Evolutionary conservation across 345 rosid genomes (phyloP), one percentile per base, ranked within the genome.

Genomic region (Murraya koenigii): DNA sequence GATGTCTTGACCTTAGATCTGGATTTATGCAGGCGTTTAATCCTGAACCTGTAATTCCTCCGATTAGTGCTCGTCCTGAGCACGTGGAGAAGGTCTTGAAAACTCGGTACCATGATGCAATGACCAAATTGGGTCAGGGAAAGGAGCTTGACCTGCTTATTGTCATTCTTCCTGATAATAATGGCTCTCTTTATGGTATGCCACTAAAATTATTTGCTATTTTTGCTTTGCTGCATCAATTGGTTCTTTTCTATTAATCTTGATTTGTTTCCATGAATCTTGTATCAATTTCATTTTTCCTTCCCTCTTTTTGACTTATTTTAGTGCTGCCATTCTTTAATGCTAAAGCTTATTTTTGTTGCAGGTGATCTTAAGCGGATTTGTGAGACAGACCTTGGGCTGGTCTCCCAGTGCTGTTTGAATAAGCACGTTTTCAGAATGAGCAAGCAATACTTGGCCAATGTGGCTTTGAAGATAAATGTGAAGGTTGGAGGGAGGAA

Each of bases 401-500:
- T 94, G 59, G 98, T 97, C 60, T 94, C 98, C 36, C 99, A 97
- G 79, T 97, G 99, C 86, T 97, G 99, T 74, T 85, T 97, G 85
- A 91, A 93, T 1, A 94, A 90, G 82, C 96, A 94, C 81, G 99
- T 97, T 1, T 97, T 91, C 25, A 91, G 78, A 75, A 92, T 93
- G 94, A 93, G 88, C 74, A 94, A 90, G 55, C 99, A 94, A 52
- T 97, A 97, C 80, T 70, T 97, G 85, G 98, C 99, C 28, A 97
- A 94, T 86, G 98, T 97, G 66, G 89, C 98, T 5, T 64, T 97
- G 81, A 97, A 97, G 86, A 97, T 97, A 44, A 97, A 97, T 64
- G 99, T 97, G 44, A 97, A 97, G 88, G 99, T 97, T 79, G 99
- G 99, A 8, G 99, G 98, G 77, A 88, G 98, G 82, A 97, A 97